Percentiles rank a stretch among this genome's conserved stretches.
Conservation (phyloP, 305 asterid genomes). For the Plantago coronopus region DNA sequence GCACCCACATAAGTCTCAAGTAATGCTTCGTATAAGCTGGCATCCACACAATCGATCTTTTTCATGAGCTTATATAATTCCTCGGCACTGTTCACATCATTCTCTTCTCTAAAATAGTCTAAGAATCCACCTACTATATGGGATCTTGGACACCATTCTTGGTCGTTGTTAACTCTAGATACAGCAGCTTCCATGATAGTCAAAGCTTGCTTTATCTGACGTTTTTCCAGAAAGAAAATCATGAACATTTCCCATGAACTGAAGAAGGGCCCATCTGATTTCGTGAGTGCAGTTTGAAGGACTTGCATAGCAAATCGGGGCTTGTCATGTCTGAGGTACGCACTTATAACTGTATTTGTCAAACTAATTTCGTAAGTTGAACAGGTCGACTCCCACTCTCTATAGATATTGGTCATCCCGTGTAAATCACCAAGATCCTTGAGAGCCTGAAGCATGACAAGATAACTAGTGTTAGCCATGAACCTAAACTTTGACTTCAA, state of each 20-base stretch:
- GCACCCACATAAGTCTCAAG: conserved; percentile 43
- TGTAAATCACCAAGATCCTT: conserved; percentile 41
- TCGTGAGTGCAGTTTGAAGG: conserved; percentile 28
- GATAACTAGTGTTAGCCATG: conserved; percentile 52
- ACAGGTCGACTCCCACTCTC: conserved; percentile 63
- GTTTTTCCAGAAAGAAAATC: conserved; percentile 34
- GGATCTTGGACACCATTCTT: conserved; percentile 41
- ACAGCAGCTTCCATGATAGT: conserved; percentile 38
- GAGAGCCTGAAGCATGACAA: conserved; percentile 61
- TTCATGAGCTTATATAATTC: conserved; percentile 51
- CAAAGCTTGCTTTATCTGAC: conserved; percentile 35
- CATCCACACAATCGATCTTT: conserved; percentile 42
- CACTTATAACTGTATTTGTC: conserved; percentile 40
- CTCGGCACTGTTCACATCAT: conserved; percentile 54
- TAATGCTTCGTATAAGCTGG: conserved; percentile 31
- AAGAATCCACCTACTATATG: conserved; percentile 33
- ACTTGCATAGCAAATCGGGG: conserved; percentile 42
- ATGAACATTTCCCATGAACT: conserved; percentile 44
- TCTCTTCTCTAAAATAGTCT: conserved; percentile 31
- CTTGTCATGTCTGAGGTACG: conserved; percentile 45
- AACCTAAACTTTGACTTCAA: conserved; percentile 39
- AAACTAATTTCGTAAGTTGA: conserved; percentile 48
- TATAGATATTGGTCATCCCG: conserved; percentile 55
- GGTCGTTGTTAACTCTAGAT: conserved; percentile 13
- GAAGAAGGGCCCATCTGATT: conserved; percentile 47